phyloP scores from a whole-genome alignment of 371 early-diverging fungal species.

The Gilbertella persicaria region DNA sequence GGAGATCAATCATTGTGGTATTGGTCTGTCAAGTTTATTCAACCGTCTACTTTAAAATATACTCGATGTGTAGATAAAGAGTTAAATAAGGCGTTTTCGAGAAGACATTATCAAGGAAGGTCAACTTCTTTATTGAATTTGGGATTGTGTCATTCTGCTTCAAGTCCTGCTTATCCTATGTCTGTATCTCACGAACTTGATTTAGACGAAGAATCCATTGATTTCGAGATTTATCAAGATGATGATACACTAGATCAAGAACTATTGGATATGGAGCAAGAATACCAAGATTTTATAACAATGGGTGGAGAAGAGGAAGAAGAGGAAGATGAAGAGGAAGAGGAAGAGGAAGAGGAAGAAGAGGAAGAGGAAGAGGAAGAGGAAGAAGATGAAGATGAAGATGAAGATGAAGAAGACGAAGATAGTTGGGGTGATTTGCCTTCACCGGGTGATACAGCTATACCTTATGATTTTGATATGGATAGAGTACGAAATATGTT shows the following conservation, averaged over 20 bases:
- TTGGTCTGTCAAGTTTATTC: constrained; percentile 51
- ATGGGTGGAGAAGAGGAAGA: constrained; percentile 12
- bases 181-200: constrained; percentile 18
- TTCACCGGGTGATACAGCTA: no score
- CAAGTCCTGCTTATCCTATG: constrained; percentile 30
- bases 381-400: constrained; percentile 1
- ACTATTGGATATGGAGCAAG: background rate
- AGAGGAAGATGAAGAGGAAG: background rate
- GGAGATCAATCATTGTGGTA: constrained; percentile 22
- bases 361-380: constrained; percentile 10
- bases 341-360: constrained; percentile 11
- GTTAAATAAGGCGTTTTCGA: constrained; percentile 10
- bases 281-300: no score
- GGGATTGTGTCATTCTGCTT: constrained; percentile 36
- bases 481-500: no score
- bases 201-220: constrained; percentile 15
- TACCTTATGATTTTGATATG: no score
- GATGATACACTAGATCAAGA: constrained; percentile 5
- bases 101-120: constrained; percentile 17
- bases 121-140: constrained; percentile 23
- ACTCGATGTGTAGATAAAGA: constrained; percentile 21
- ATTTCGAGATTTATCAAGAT: constrained; percentile 14
- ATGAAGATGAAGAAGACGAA: no score
- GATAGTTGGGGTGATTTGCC: no score
- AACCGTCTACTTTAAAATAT: constrained; percentile 33